Conservation (phyloP, 2,329 filamentous ascomycete genomes). For the Chaetomium globosum region DNA sequence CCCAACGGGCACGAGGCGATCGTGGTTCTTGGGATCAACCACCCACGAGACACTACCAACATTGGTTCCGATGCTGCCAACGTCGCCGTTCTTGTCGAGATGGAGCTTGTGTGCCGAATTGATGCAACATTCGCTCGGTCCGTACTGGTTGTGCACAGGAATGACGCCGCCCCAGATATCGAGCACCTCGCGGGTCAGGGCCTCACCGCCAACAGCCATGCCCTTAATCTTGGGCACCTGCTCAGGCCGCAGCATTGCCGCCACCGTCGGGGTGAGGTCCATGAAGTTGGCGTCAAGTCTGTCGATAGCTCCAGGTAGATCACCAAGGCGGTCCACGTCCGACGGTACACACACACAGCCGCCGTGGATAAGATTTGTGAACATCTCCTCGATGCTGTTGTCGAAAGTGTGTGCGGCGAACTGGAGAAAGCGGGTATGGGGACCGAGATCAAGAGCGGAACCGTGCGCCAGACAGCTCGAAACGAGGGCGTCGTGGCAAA, state of each 20-base stretch:
- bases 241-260: conserved; percentile 35
- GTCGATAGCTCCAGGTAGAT: conserved; percentile 41
- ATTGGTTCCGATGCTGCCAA: conserved; percentile 48
- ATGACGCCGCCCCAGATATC: conserved; percentile 34
- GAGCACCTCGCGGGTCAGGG: conserved; percentile 34
- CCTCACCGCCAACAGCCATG: conserved; percentile 39
- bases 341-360: conserved; percentile 48
- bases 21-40: conserved; percentile 39
- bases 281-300: conserved; percentile 37
- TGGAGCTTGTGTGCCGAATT: conserved; percentile 25
- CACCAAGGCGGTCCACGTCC: conserved; percentile 45
- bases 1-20: conserved; percentile 40
- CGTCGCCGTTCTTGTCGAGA: conserved; percentile 3
- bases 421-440: conserved; percentile 36
- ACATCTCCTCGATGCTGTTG: conserved; percentile 46
- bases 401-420: conserved; percentile 47
- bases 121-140: conserved; percentile 38
- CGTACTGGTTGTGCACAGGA: conserved; percentile 36
- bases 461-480: conserved; percentile 34
- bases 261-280: conserved; percentile 39
- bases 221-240: conserved; percentile 37
- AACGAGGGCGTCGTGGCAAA: conserved; percentile 37
- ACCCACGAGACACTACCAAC: conserved; percentile 38
- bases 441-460: conserved; percentile 25
- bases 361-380: conserved; percentile 45